Base-by-base conservation (phyloP, 148 eudicot genomes). In the Vaccinium corymbosum region DNA sequence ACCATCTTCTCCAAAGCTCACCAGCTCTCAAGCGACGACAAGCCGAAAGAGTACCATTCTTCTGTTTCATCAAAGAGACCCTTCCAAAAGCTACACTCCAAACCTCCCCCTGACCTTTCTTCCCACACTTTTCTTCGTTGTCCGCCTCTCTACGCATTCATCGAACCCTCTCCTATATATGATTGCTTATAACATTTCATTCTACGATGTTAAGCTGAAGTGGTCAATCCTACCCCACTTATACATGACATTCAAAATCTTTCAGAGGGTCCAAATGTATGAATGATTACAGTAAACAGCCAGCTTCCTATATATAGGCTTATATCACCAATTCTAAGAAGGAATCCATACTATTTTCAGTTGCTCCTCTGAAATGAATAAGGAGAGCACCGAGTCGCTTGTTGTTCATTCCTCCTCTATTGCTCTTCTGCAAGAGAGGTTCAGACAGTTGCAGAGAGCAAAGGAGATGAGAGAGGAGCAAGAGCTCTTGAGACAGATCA, bases 351-450 rank as follows among this genome's bases (percentile, higher is more conserved):
- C 46, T 50, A 38, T 42, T n/a, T 19, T 62, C 81, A 14, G 64
- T 53, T 78, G 62, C 35, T 78, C 16, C 8, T 78, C 42, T 38
- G 56, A 16, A 59, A 72, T 85, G 83, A 73, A 70, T 35, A 80
- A 22, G 79, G 59, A 80, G 29, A 57, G 35, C 29, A 10, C 32
- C 4, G 70, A 80, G 6, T 35, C 83, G 6, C 50, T 14, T 2
- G 32, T 72, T 8, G 29, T 10, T 55, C 68, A 74, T 71, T 76
- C 77, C 25, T 85, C 86, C 48, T 85, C 86, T 27, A 80, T 85
- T 79, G 83, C 86, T 72, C 86, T 85, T 85, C 83, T 79, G 62
- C 79, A 76, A 76, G 79, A 76, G 79, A 76, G 79, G 79, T 76
- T 76, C 79, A 76, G 53, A 76, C 55, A 20, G 20, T 76, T 76